A percentile compares a stretch with the other conserved stretches of the same genome.
phyloP scores from a whole-genome alignment of 768 basidiomycete genomes.

The Ephemerocybe angulata region DNA sequence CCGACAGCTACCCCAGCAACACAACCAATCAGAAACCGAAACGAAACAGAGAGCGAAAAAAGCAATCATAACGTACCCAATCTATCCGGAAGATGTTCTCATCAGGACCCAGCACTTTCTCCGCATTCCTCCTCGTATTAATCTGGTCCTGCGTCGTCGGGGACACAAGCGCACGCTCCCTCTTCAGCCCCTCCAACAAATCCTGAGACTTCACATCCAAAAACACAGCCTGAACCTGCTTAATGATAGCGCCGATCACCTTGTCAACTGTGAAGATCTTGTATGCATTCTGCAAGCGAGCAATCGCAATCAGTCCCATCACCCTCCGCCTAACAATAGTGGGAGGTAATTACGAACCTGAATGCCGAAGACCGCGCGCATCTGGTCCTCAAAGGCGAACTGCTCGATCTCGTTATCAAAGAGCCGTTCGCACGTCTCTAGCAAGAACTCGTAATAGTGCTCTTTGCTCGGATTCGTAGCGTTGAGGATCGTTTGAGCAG shows the following conservation, averaged over 20 bases:
- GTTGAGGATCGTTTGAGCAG: conserved; percentile 20
- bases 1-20: conserved; percentile 46
- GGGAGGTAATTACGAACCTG: conserved; percentile 40
- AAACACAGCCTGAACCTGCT: conserved; percentile 71
- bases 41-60: neutral
- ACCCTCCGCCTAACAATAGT: neutral
- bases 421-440: conserved; percentile 84
- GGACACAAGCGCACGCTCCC: conserved; percentile 53
- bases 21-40: neutral
- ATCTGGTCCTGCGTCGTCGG: conserved; percentile 72
- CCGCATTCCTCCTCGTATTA: conserved; percentile 61
- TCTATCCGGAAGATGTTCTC: conserved; percentile 79
- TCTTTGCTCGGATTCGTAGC: conserved; percentile 41
- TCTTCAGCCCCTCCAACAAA: conserved; percentile 64
- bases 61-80: conserved; percentile 53
- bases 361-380: conserved; percentile 83
- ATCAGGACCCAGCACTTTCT: conserved; percentile 69
- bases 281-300: conserved; percentile 58
- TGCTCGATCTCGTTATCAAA: conserved; percentile 94
- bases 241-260: conserved; percentile 81
- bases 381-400: conserved; percentile 82
- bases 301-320: neutral
- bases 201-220: conserved; percentile 69
- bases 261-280: conserved; percentile 94
- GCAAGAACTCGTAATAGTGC: conserved; percentile 77